phyloP scores from a whole-genome alignment of 169 alveolate genomes.

The Eimeria acervulina region DNA sequence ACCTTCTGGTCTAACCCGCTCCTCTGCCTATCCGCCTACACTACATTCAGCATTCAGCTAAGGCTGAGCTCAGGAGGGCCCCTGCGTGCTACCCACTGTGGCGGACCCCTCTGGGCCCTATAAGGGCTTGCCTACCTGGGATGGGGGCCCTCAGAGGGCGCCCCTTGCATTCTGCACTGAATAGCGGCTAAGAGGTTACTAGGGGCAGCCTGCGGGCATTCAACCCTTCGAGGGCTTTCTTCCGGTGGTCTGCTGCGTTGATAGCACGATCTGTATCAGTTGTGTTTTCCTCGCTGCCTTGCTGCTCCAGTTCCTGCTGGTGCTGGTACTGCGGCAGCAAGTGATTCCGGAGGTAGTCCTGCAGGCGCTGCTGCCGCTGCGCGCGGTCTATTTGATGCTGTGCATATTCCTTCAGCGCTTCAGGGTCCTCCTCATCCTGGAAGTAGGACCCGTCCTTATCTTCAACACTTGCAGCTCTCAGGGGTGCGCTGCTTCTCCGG shows the following conservation, averaged over 20 bases:
- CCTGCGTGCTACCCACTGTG: not conserved
- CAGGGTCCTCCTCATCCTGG: not conserved
- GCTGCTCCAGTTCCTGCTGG: conserved; percentile 23
- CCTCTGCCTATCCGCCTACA: not conserved
- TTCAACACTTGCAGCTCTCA: conserved; percentile 28
- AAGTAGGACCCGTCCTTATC: not conserved
- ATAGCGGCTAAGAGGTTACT: not conserved
- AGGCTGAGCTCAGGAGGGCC: not conserved
- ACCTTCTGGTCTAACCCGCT: not conserved
- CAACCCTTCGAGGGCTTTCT: conserved; percentile 13
- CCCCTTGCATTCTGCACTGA: not conserved
- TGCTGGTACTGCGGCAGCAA: conserved; percentile 4
- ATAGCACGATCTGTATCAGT: not conserved
- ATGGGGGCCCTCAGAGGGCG: not conserved
- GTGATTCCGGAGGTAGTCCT: not conserved
- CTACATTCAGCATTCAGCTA: not conserved
- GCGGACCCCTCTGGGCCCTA: not conserved
- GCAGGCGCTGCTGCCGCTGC: conserved; percentile 10
- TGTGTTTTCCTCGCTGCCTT: not conserved
- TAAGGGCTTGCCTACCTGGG: not conserved
- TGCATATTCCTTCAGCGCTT: not conserved
- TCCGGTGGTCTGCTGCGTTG: conserved; percentile 2
- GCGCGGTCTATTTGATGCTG: not conserved
- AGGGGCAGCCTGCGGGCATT: conserved; percentile 27
- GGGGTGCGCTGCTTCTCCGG: not conserved